phyloP scores from a whole-genome alignment of 306 rosid genomes.

The Boehmeria nivea region DNA sequence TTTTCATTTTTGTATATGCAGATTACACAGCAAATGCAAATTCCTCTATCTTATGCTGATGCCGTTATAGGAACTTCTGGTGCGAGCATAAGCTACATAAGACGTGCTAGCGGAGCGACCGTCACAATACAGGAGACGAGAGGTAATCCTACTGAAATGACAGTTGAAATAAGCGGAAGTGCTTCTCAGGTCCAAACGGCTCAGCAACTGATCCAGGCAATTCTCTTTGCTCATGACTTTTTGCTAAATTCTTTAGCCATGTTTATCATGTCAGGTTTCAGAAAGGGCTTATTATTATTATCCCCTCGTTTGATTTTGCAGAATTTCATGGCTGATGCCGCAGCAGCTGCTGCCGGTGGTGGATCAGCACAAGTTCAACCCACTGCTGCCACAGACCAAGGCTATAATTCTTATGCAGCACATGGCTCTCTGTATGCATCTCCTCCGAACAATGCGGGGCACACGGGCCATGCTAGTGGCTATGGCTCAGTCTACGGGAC shows the following conservation, averaged over 20 bases:
- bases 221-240: slow-evolving; percentile 16
- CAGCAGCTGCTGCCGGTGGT: slow-evolving; percentile 48
- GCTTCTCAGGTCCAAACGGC: slow-evolving; percentile 96
- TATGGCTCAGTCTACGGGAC: slow-evolving; percentile 78
- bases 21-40: slow-evolving; percentile 91
- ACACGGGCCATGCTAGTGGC: slow-evolving; percentile 44
- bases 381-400: slow-evolving; percentile 58
- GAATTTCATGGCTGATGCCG: slow-evolving; percentile 97
- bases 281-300: neutral
- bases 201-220: slow-evolving; percentile 93
- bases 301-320: slow-evolving; percentile 24
- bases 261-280: neutral
- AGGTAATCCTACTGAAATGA: slow-evolving; percentile 99
- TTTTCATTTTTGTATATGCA: slow-evolving; percentile 30
- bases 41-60: slow-evolving; percentile 90
- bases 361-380: slow-evolving; percentile 47
- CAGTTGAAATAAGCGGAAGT: slow-evolving; percentile 93
- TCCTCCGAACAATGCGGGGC: slow-evolving; percentile 70
- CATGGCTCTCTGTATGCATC: slow-evolving; percentile 77
- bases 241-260: slow-evolving; percentile 1
- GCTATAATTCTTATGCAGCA: slow-evolving; percentile 62
- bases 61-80: slow-evolving; percentile 98
- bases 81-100: slow-evolving; percentile 86
- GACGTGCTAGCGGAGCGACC: slow-evolving; percentile 95
- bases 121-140: slow-evolving; percentile 92